These are phyloP conservation scores for Elongisporangium anandrum DNA, from an alignment of 352 stramenopile genomes.

Conservation along the genomic window DNA sequence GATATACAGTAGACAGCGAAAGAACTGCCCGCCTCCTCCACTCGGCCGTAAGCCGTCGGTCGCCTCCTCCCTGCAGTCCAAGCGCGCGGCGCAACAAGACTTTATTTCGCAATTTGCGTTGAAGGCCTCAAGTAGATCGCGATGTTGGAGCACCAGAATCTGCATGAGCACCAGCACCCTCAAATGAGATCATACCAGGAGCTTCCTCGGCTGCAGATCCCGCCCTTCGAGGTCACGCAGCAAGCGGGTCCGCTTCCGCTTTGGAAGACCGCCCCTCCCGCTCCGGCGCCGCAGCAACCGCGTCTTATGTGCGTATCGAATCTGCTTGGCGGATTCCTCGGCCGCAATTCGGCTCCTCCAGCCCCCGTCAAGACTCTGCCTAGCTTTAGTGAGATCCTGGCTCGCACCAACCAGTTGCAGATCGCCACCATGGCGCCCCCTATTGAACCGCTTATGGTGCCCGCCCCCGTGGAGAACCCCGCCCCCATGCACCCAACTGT, in stretches of 20 bases:
- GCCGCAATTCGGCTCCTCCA: constrained; percentile 16
- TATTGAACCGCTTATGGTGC: constrained; percentile 10
- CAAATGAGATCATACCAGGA: constrained; percentile 24
- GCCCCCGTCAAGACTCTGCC: constrained; percentile 34
- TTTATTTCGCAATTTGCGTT: neutral
- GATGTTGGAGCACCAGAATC: neutral
- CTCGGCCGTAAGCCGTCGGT: neutral
- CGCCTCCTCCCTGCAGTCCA: neutral
- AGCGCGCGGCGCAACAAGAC: neutral
- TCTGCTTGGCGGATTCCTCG: constrained; percentile 26
- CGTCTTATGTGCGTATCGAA: constrained; percentile 50
- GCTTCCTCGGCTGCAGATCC: constrained; percentile 62
- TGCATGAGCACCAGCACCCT: neutral
- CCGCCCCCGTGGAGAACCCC: constrained; percentile 1
- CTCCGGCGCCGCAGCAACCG: constrained; percentile 20
- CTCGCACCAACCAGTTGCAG: constrained; percentile 60
- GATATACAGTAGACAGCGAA: neutral
- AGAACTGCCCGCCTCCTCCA: neutral
- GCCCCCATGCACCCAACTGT: neutral
- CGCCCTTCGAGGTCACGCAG: constrained; percentile 46
- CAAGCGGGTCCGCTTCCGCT: constrained; percentile 38
- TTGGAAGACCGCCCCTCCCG: constrained; percentile 37
- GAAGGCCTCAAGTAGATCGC: neutral
- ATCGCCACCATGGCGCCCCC: constrained; percentile 23
- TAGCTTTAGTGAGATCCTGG: constrained; percentile 62